Base-by-base conservation (phyloP, 106 monocot species). In the Dioscorea dumetorum region DNA sequence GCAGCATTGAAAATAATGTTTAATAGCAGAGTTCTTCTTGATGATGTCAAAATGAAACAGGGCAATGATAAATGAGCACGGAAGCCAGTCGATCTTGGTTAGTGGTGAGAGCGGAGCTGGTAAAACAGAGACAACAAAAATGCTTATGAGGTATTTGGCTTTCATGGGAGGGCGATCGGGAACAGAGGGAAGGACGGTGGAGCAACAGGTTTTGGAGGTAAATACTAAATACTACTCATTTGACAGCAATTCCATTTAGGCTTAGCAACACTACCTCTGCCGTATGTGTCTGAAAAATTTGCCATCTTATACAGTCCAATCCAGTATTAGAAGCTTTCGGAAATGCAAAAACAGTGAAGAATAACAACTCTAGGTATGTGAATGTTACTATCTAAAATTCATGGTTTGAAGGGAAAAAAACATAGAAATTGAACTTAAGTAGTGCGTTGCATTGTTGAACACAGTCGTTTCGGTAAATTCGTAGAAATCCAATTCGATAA, bases 41-140 rank as follows among this genome's bases (percentile, higher is more conserved):
- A 33, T 12, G 22, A 13, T 56, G 19, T 15, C 6, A 41, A 54
- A 41, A 24, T 23, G 24, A 50, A 58, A 22, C 71, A 94, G 94
- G 83, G 84, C 94, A 24, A 81, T 94, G 87, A 83, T 90, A 74
- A 80, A 94, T 75, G 87, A 91, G 21, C 75, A 88, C 13, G 85
- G 87, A 50, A 88, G 90, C 83, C 94, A 94, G 67, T 85, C 94
- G 12, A 94, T 94, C 41, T 73, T 94, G 24, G 94, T 94, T 10
- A 94, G 94, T 70, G 94, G 94, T 35, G 94, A 94, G 78, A 94
- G 94, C 70, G 94, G 94, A 56, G 94, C 94, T 20, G 94, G 94
- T 17, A 94, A 94, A 68, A 94, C 94, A 24, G 94, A 94, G 79
- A 94, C 94, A 50, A 94, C 94, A 35, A 94, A 94, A 58, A 94